Conservation (phyloP, 2,329 filamentous ascomycete species). For the Graphium sp. region DNA sequence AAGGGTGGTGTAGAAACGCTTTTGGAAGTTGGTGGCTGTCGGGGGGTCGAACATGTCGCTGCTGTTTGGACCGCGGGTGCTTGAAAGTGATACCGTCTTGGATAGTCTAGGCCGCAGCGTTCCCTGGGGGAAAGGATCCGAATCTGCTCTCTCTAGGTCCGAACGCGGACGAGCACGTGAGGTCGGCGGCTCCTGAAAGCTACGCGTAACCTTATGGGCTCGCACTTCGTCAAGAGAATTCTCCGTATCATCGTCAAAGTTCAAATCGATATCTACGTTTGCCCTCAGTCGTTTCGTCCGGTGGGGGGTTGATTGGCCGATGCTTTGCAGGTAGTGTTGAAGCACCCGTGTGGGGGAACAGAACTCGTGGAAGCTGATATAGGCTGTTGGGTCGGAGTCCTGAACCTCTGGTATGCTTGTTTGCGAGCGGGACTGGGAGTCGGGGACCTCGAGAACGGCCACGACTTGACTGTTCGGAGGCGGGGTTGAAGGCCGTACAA, state of each 20-base stretch:
- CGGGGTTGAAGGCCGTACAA: no score
- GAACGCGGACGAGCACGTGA: no score
- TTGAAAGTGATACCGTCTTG: constrained; percentile 2
- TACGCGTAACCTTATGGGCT: no score
- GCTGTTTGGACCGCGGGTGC: constrained; percentile 8
- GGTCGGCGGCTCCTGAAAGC: no score
- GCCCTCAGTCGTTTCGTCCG: not conserved
- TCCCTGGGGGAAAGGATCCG: no score
- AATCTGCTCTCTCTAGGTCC: no score
- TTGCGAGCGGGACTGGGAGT: constrained; percentile 11
- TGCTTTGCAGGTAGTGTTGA: constrained; percentile 22
- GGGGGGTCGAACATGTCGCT: constrained; percentile 13
- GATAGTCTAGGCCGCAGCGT: constrained; percentile 7
- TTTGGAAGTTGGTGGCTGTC: constrained; percentile 3
- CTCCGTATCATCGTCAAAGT: no score
- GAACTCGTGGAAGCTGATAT: constrained; percentile 11
- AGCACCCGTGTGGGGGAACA: constrained; percentile 33
- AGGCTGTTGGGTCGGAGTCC: constrained; percentile 32
- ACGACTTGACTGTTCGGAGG: not conserved
- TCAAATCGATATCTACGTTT: no score
- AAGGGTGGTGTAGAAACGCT: constrained; percentile 15
- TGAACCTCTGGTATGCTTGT: constrained; percentile 26
- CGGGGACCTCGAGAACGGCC: constrained; percentile 1
- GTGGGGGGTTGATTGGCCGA: not conserved
- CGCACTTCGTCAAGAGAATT: no score